phyloP scores from a whole-genome alignment of 345 rosid genomes.

The Populus nigra region DNA sequence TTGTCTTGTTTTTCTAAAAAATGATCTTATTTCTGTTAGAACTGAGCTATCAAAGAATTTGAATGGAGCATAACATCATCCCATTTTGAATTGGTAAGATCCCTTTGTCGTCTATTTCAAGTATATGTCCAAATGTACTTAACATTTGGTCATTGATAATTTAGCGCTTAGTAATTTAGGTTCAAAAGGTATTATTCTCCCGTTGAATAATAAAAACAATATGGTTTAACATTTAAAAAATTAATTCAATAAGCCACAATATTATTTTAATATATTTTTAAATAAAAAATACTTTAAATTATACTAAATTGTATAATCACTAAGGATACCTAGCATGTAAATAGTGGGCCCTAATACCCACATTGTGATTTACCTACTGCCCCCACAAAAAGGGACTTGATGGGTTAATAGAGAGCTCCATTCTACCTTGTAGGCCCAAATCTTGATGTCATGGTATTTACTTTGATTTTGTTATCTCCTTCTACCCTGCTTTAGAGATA shows the following conservation, averaged over 20 bases:
- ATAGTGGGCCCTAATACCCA: background rate
- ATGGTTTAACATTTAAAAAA: background rate
- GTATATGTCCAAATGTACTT: background rate
- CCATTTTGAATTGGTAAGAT: background rate
- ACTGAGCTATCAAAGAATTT: constrained; percentile 19
- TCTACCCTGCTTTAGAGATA: too few relatives aligned
- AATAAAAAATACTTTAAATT: too few relatives aligned
- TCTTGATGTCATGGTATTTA: background rate
- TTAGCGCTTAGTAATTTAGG: background rate
- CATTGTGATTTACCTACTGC: background rate
- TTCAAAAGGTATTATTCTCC: constrained; percentile 11
- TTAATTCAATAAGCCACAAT: background rate
- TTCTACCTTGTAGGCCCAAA: background rate
- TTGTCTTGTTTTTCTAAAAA: background rate
- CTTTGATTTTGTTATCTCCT: background rate
- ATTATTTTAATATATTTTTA: too few relatives aligned
- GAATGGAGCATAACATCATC: background rate
- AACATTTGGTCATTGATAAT: background rate
- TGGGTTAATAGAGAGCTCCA: background rate
- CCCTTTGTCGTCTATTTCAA: constrained; percentile 16
- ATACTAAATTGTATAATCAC: background rate
- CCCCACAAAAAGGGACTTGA: background rate
- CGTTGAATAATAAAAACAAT: constrained; percentile 18
- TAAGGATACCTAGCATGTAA: background rate
- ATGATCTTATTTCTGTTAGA: constrained; percentile 9